phyloP scores from a whole-genome alignment of 176 grass and related monocot genomes.

The Juncus effusus region DNA sequence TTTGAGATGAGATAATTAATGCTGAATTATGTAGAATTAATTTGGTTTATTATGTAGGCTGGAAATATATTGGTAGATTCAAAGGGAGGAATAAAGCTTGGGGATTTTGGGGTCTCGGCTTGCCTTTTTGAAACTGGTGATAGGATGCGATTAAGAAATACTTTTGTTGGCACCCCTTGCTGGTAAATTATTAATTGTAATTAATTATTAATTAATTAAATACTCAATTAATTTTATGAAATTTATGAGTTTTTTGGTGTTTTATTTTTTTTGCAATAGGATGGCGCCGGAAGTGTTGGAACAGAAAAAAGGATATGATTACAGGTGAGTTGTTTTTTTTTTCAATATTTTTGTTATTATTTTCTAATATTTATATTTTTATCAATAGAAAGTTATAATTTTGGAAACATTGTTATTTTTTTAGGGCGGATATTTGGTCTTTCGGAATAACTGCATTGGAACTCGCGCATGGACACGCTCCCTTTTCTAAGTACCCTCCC shows the following conservation, averaged over 20 bases:
- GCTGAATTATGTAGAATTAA: conserved; percentile 4
- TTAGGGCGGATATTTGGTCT: conserved; percentile 97
- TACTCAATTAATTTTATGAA: neutral
- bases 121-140: conserved; percentile 94
- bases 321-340: conserved; percentile 54
- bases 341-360: neutral
- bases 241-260: conserved; percentile 5
- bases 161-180: conserved; percentile 95
- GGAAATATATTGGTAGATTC: conserved; percentile 92
- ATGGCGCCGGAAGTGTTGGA: conserved; percentile 96
- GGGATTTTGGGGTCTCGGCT: conserved; percentile 96
- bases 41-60: conserved; percentile 50
- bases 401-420: conserved; percentile 1
- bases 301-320: conserved; percentile 83
- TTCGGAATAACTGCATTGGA: conserved; percentile 99
- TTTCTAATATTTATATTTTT: neutral
- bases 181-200: conserved; percentile 34
- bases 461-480: conserved; percentile 95
- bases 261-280: conserved; percentile 42
- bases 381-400: conserved; percentile 10
- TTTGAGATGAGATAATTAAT: neutral
- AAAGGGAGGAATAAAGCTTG: conserved; percentile 77
- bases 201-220: neutral
- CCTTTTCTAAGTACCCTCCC: conserved; percentile 92
- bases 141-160: conserved; percentile 79